phyloP scores from a whole-genome alignment of 2,329 filamentous ascomycete species.

The Berkeleyomyces basicola region DNA sequence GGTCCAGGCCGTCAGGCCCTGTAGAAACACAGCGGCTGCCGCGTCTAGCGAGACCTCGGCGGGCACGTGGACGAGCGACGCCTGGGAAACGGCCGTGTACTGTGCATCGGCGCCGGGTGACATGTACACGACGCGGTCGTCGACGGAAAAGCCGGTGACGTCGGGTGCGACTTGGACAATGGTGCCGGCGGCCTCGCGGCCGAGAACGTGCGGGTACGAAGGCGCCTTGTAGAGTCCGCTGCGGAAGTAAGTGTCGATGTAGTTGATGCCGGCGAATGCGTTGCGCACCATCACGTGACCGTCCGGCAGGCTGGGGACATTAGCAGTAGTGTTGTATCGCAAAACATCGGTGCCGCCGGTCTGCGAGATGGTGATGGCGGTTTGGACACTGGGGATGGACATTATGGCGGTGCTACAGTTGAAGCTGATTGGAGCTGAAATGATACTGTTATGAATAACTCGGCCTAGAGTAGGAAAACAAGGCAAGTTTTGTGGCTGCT shows the following conservation, averaged over 20 bases:
- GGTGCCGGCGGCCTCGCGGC: conserved; percentile 61
- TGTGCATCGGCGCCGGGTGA: conserved; percentile 36
- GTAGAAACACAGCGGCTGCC: conserved; percentile 55
- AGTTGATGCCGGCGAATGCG: conserved; percentile 47
- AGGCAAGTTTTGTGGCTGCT: neutral
- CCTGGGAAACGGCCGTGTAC: conserved; percentile 36
- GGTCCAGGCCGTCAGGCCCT: conserved; percentile 69
- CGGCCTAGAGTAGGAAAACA: neutral
- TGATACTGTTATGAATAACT: neutral
- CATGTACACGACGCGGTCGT: conserved; percentile 59
- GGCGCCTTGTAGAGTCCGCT: conserved; percentile 51
- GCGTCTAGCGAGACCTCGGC: conserved; percentile 40
- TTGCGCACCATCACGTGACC: conserved; percentile 45
- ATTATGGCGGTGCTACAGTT: conserved; percentile 30
- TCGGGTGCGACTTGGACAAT: conserved; percentile 45
- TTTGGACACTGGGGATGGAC: conserved; percentile 51
- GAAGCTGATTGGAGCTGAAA: neutral
- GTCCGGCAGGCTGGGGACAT: conserved; percentile 33
- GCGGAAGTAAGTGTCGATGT: conserved; percentile 62
- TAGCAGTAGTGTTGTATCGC: conserved; percentile 34
- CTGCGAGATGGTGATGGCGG: conserved; percentile 48
- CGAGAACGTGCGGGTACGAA: conserved; percentile 54
- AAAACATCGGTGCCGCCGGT: conserved; percentile 54
- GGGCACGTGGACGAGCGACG: conserved; percentile 46
- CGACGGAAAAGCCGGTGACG: conserved; percentile 38